Conservation (phyloP, 2,329 filamentous ascomycete genomes). For the Chaetomium strumarium region DNA sequence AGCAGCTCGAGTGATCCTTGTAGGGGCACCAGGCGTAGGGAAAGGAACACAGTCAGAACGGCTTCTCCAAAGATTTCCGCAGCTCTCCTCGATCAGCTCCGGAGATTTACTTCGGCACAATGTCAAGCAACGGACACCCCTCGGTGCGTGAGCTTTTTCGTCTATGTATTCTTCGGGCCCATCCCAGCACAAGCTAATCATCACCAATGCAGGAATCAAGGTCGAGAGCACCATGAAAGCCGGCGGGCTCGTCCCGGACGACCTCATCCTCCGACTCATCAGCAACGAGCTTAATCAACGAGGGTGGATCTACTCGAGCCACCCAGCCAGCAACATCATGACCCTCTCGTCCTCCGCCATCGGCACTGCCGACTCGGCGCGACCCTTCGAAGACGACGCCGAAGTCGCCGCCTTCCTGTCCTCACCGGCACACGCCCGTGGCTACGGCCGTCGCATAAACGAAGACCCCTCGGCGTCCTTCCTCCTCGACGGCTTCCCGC, state of each 20-base stretch:
- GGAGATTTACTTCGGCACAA: conserved; percentile 88
- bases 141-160: conserved; percentile 53
- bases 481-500: conserved; percentile 92
- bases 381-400: conserved; percentile 30
- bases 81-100: conserved; percentile 86
- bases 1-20: conserved; percentile 87
- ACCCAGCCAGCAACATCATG: conserved; percentile 40
- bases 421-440: conserved; percentile 35
- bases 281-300: conserved; percentile 79
- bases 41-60: conserved; percentile 95
- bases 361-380: conserved; percentile 32
- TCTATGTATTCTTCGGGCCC: conserved; percentile 2
- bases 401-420: conserved; percentile 39
- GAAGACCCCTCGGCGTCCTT: conserved; percentile 78
- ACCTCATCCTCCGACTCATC: conserved; percentile 87
- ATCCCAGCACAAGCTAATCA: conserved; percentile 5
- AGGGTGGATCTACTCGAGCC: conserved; percentile 66
- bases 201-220: conserved; percentile 62
- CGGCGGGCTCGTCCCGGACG: conserved; percentile 85
- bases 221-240: conserved; percentile 84
- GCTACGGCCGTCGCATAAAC: conserved; percentile 42
- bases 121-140: conserved; percentile 79
- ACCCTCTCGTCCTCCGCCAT: conserved; percentile 42
- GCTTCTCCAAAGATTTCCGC: conserved; percentile 77
- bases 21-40: conserved; percentile 93